Evolutionary conservation across 1,284 basidiomycete genomes (phyloP), one percentile per base, ranked within the genome.

Genomic region (Meira miltonrushii): DNA sequence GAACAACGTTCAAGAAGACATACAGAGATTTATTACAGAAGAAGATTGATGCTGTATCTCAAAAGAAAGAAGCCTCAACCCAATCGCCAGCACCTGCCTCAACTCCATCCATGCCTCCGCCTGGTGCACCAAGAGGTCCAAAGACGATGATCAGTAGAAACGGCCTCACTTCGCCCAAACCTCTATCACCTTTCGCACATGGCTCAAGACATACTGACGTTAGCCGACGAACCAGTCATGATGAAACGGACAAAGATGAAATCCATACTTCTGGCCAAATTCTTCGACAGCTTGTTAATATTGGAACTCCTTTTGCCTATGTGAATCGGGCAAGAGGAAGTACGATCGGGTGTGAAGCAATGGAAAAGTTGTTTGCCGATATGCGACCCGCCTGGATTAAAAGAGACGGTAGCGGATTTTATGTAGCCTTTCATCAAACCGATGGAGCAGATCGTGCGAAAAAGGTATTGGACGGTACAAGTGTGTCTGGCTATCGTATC

Each of bases 1-100:
- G 81, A 1, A 59, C 72, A 41, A 65, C 78, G 40, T 78, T 79
- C 46, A 72, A 75, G 28, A 74, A 75, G 46, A 79, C 79, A 1
- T 80, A 53, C 28, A 40, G 37, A 4, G 50, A 53, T 7, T 33
- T 33, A 33, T 33, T 33, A 33, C 28, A 33, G 8, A 33, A 33
- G 28, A 33, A 33, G 28, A 33, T 33, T 33, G 28, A 33, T 33
- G 28, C 28, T 33, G 28, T 4, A 33, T 4, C 28, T 33, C 28
- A 33, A 33, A 33, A 33, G 28, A 33, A 33, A 33, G 28, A 33
- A 33, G 8, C 28, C 28, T 8, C 8, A 4, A 33, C 8, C 28
- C 28, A 33, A 33, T 33, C 28, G 8, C 8, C 28, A 33, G 28
- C 28, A 33, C 8, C 28, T 4, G 28, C 28, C 28, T 33, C 8